A percentile compares a stretch with the other conserved stretches of the same genome.
phyloP scores from a whole-genome alignment of 202 grass and related monocot genomes.

The Setaria viridis region DNA sequence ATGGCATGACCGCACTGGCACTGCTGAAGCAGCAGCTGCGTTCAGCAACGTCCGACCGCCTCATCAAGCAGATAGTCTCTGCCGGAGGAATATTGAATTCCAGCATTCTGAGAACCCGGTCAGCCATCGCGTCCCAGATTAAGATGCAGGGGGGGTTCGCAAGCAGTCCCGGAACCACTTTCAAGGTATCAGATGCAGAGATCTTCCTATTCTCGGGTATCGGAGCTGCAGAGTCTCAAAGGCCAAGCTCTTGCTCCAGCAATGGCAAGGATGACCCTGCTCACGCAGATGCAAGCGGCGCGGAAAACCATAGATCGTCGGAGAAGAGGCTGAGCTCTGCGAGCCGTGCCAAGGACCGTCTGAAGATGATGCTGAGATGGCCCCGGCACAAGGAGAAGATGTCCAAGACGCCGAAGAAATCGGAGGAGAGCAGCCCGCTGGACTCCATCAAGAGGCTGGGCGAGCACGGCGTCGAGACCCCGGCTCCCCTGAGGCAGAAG shows the following conservation, averaged over 20 bases:
- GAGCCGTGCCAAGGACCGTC: slow-evolving; percentile 67
- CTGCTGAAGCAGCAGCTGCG: slow-evolving; percentile 75
- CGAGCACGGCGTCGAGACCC: slow-evolving; percentile 48
- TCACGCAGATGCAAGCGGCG: slow-evolving; percentile 14
- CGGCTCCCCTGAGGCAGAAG: slow-evolving; percentile 72
- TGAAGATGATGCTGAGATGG: slow-evolving; percentile 87
- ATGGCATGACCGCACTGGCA: slow-evolving; percentile 76
- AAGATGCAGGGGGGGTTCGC: slow-evolving; percentile 70
- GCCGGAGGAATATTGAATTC: slow-evolving; percentile 84
- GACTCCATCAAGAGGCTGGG: slow-evolving; percentile 74
- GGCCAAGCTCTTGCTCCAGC: slow-evolving; percentile 82
- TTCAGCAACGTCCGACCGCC: slow-evolving; percentile 67
- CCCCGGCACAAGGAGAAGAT: slow-evolving; percentile 77
- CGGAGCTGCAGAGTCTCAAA: slow-evolving; percentile 37
- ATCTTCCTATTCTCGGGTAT: slow-evolving; percentile 78
- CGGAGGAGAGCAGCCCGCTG: slow-evolving; percentile 54
- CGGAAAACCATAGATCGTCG: slow-evolving; percentile 53
- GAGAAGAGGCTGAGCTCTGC: slow-evolving; percentile 74
- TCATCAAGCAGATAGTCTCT: slow-evolving; percentile 82
- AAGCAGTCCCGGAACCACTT: slow-evolving; percentile 78
- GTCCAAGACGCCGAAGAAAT: slow-evolving; percentile 49
- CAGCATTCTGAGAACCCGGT: slow-evolving; percentile 56
- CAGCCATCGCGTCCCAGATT: slow-evolving; percentile 69
- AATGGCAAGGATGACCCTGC: slow-evolving; percentile 65
- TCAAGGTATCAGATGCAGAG: slow-evolving; percentile 88